phyloP scores from a whole-genome alignment of 2,329 filamentous ascomycete species.

The Claviceps quebecensis region DNA sequence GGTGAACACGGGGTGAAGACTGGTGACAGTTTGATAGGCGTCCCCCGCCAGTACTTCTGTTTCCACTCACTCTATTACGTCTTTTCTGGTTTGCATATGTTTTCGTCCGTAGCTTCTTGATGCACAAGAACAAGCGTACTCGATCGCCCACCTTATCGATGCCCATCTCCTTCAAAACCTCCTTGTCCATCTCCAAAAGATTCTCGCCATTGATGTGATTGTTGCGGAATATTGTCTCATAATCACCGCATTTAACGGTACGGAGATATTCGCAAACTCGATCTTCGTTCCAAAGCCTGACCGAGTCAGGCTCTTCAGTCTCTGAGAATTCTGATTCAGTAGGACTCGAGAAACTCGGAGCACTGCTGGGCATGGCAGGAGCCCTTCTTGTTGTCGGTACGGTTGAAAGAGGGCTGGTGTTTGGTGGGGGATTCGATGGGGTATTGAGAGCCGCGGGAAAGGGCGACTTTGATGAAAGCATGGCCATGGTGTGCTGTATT shows the following conservation, averaged over 20 bases:
- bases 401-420: slow-evolving; percentile 30
- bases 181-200: slow-evolving; percentile 90
- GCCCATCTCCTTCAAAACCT: slow-evolving; percentile 91
- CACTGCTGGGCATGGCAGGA: slow-evolving; percentile 32
- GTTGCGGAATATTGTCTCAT: slow-evolving; percentile 75
- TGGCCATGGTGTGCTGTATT: slow-evolving; percentile 42
- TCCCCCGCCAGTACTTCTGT: slow-evolving; percentile 1
- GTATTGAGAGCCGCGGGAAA: slow-evolving; percentile 43
- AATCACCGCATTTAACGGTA: slow-evolving; percentile 85
- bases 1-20: not conserved
- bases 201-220: slow-evolving; percentile 98
- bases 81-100: slow-evolving; percentile 66
- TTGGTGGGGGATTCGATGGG: slow-evolving; percentile 28
- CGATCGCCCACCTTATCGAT: slow-evolving; percentile 96
- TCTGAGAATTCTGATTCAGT: slow-evolving; percentile 92
- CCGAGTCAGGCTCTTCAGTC: slow-evolving; percentile 57
- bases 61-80: slow-evolving; percentile 60
- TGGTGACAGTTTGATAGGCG: not conserved
- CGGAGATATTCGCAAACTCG: slow-evolving; percentile 82
- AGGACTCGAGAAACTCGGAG: slow-evolving; percentile 59
- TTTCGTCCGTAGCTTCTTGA: slow-evolving; percentile 69
- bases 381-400: slow-evolving; percentile 38
- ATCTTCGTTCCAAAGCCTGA: slow-evolving; percentile 83
- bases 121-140: slow-evolving; percentile 75
- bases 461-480: slow-evolving; percentile 62